Conservation (phyloP, 768 basidiomycete genomes). For the Tulasnella sp. region DNA sequence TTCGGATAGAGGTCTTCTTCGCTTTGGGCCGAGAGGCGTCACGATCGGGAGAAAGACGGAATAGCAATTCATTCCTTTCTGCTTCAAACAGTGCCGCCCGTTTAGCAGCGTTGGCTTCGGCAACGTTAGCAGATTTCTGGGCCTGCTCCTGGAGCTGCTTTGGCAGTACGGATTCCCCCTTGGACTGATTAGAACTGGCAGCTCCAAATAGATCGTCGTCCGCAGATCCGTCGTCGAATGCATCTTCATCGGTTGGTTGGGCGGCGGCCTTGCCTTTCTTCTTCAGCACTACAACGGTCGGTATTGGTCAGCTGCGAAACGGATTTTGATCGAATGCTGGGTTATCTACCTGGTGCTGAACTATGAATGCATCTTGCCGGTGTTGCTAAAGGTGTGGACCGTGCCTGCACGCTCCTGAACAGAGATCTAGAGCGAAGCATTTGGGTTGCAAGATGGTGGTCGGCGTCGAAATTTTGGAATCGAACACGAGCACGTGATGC, state of each 20-base stretch:
- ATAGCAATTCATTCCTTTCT: background rate
- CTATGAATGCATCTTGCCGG: background rate
- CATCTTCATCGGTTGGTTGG: background rate
- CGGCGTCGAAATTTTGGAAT: constrained; percentile 1
- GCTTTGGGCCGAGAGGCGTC: background rate
- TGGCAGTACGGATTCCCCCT: background rate
- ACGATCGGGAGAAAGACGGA: constrained; percentile 5
- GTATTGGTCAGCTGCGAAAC: background rate
- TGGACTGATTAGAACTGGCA: background rate
- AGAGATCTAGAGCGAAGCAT: background rate
- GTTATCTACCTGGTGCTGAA: background rate
- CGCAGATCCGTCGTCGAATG: background rate
- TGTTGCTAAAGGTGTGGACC: background rate
- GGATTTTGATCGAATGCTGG: background rate
- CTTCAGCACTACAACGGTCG: background rate
- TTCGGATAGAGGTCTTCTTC: constrained; percentile 13
- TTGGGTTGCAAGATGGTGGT: background rate
- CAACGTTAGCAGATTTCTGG: background rate
- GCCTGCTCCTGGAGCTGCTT: background rate
- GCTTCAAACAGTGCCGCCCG: constrained; percentile 13
- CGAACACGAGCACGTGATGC: background rate
- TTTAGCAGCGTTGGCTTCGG: background rate
- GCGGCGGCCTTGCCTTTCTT: constrained; percentile 12
- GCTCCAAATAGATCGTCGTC: constrained; percentile 17
- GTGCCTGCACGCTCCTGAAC: background rate